These are phyloP conservation scores for Wickerhamiella sorbophila DNA, from an alignment of 805 yeast species.

Conservation along the genomic window DNA sequence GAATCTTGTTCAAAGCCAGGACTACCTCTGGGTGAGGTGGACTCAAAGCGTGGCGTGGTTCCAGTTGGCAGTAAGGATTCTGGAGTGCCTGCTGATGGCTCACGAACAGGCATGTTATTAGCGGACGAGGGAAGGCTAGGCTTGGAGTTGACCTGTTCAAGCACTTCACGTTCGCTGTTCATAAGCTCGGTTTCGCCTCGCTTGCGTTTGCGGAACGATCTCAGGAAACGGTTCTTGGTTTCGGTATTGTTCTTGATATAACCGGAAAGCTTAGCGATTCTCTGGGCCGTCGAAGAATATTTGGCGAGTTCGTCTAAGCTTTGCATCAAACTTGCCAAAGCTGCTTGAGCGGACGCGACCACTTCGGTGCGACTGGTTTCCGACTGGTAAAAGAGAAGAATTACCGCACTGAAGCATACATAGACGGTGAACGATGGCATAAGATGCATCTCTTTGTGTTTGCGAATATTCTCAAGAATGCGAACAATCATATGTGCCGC, in stretches of 20 bases:
- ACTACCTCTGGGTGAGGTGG: not conserved
- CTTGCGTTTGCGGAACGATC: conserved; percentile 4
- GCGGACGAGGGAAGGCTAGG: too few species aligned
- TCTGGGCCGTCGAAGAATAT: conserved; percentile 38
- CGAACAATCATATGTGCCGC: conserved; percentile 64
- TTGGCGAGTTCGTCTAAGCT: conserved; percentile 33
- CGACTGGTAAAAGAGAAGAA: conserved; percentile 60
- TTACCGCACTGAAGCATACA: conserved; percentile 46
- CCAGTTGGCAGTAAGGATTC: not conserved
- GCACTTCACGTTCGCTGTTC: not conserved
- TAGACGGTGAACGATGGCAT: conserved; percentile 49
- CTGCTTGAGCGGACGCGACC: conserved; percentile 26
- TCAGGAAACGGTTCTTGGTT: conserved; percentile 14
- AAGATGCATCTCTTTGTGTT: conserved; percentile 34
- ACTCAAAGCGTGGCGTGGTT: not conserved
- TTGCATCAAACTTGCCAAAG: conserved; percentile 24
- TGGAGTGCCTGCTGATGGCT: not conserved
- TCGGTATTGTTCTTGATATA: conserved; percentile 22
- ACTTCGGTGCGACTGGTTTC: conserved; percentile 27
- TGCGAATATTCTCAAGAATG: conserved; percentile 42
- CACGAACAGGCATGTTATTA: not conserved
- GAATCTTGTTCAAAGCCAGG: not conserved
- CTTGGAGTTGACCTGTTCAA: too few species aligned
- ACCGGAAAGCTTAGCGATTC: conserved; percentile 38
- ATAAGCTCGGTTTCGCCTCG: not conserved